Percentiles rank a stretch among this genome's conserved stretches.
Evolutionary conservation across 2,329 filamentous ascomycete species (phyloP).

Genomic region (Zasmidium citrigriseum): DNA sequence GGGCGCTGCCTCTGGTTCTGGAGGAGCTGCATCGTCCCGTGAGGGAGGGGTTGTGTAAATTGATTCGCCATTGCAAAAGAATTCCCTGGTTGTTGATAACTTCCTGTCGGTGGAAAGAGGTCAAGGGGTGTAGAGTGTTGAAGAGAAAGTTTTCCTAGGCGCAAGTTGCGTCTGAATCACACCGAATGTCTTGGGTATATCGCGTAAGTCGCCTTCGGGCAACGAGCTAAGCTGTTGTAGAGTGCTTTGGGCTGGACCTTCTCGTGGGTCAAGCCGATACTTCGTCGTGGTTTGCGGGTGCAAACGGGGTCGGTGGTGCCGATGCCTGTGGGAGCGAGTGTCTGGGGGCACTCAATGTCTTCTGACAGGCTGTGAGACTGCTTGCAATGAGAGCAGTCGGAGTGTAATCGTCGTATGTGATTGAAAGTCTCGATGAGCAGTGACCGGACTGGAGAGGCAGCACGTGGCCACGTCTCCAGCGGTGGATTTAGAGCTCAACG

Average conservation of each 20-base stretch:
- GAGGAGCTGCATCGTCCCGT: constrained; percentile 15
- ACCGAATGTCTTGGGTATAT: constrained; percentile 11
- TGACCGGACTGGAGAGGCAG: constrained; percentile 34
- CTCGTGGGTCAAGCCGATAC: constrained; percentile 21
- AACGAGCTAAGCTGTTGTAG: constrained; percentile 25
- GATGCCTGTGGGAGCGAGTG: constrained; percentile 14
- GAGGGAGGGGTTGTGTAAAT: constrained; percentile 8
- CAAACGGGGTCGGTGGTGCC: constrained; percentile 18
- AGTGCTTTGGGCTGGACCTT: constrained; percentile 20
- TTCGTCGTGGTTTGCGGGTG: constrained; percentile 28
- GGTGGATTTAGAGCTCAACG: constrained; percentile 38
- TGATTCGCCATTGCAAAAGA: constrained; percentile 15
- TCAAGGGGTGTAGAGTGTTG: not conserved
- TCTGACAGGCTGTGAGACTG: constrained; percentile 15
- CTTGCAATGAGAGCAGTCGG: constrained; percentile 24
- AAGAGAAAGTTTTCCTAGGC: not conserved
- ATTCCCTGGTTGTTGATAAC: not conserved
- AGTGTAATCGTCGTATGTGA: constrained; percentile 27
- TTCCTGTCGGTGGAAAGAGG: not conserved
- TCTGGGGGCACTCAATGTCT: not conserved
- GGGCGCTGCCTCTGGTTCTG: constrained; percentile 19
- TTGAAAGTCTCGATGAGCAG: constrained; percentile 35
- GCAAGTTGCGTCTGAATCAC: not conserved
- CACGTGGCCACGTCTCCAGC: constrained; percentile 33
- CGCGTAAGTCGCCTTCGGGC: constrained; percentile 30